These are phyloP conservation scores for Umbelopsis vinacea DNA, from an alignment of 192 early-diverging fungal species.

Conservation along the genomic window DNA sequence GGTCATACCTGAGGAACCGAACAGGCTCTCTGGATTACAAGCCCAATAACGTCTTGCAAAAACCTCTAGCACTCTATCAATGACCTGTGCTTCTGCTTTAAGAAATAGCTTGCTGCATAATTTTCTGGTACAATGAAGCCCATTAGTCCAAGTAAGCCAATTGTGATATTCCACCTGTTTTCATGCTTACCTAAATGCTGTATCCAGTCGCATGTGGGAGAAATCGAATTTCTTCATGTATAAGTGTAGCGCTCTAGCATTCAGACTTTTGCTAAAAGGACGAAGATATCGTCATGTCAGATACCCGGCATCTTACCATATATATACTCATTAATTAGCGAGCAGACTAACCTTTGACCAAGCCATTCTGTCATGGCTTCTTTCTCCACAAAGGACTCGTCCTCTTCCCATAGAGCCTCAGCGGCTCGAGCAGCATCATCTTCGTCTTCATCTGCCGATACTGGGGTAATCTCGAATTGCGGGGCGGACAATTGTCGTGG, in stretches of 20 bases:
- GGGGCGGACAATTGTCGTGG: constrained; percentile 3
- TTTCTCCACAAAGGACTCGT: constrained; percentile 47
- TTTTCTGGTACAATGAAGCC: constrained; percentile 31
- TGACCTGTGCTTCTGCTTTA: constrained; percentile 91
- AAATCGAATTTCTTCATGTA: constrained; percentile 39
- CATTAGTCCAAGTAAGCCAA: no score
- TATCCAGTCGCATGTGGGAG: constrained; percentile 18
- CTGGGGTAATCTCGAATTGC: neutral
- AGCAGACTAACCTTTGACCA: constrained; percentile 34
- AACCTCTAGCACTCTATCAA: constrained; percentile 85
- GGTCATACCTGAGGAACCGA: constrained; percentile 36
- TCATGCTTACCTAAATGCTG: constrained; percentile 35
- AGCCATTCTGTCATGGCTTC: constrained; percentile 55
- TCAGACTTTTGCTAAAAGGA: constrained; percentile 9
- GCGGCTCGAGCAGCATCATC: constrained; percentile 26
- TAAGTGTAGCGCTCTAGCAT: constrained; percentile 23
- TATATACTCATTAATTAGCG: neutral
- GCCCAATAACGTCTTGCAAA: constrained; percentile 82
- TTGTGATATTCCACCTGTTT: neutral
- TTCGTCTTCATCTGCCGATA: neutral
- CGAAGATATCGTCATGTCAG: no score
- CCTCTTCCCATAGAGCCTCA: constrained; percentile 45
- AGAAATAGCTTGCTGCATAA: constrained; percentile 82
- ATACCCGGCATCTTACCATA: no score
- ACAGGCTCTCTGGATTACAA: constrained; percentile 74